Base-by-base conservation (phyloP, 2,329 filamentous ascomycete genomes). In the Colletotrichum sublineola region DNA sequence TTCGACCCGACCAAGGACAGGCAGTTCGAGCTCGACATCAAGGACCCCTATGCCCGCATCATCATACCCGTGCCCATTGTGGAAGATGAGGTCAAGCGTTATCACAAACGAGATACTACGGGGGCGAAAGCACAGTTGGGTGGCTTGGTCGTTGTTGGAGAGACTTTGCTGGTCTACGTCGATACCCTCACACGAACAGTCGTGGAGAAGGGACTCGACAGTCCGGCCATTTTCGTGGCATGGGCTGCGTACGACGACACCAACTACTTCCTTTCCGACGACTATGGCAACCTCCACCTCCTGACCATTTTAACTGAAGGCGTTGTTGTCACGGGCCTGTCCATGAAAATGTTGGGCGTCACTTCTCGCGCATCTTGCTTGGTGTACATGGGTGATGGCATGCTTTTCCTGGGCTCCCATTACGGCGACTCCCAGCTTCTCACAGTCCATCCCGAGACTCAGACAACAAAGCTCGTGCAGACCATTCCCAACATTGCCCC, bases 401-500 rank as follows among this genome's bases (percentile, higher is more conserved):
- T 92, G 58, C 85, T 98, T 15, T 98, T 97, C 79, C 87, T 99
- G 52, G 96, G 94, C 14, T 98, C 96, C 1, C 95, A 98, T 80
- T 93, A 96, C 77, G 96, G 96, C 46, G 94, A 99, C 80, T 97
- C 94, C 1, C 95, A 98, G 79, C 87, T 98, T 11, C 88, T 96
- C 56, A 86, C 88, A 64, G 85, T 92, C 42, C 87, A 84, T 29
- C 74, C 83, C 7, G 77, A 81, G 2, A 75, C 80, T 0, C 76
- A 79, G 33, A 78, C 86, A 0, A 85, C 95, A 71, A 86, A 91
- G 60, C 81, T 95, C 5, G 81, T 96, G 12, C 94, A 97, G 78
- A 92, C 90, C 0, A 86, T 97, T 68, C 85, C 89, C 4, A 99
- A 97, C 78, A 94, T 98, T 76, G 95, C 93, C 0, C 96, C 96